phyloP scores from a whole-genome alignment of 2,329 filamentous ascomycete species.

The Taxawa tesnikishii region DNA sequence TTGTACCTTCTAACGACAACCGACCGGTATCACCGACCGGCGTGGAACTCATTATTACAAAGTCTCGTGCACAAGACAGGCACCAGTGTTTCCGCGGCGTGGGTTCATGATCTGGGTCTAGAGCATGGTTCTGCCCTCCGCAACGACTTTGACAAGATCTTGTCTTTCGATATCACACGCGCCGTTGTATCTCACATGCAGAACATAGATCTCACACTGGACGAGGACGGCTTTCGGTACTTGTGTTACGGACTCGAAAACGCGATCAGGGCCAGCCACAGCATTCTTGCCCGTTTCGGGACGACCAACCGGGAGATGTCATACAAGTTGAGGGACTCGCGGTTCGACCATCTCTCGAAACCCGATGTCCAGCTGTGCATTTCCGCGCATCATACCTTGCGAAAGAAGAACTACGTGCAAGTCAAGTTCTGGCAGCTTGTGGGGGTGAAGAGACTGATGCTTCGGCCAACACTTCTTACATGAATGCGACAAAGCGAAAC shows the following conservation, averaged over 20 bases:
- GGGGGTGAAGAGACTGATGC: too few relatives aligned
- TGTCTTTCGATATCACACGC: constrained; percentile 14
- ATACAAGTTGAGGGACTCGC: too few relatives aligned
- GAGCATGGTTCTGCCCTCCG: too few relatives aligned
- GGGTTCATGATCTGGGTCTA: too few relatives aligned
- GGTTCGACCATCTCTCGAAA: too few relatives aligned
- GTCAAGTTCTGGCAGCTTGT: too few relatives aligned
- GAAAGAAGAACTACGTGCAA: too few relatives aligned
- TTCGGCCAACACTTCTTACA: too few relatives aligned
- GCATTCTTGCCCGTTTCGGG: not conserved
- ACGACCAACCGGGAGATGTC: not conserved
- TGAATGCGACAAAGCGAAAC: too few relatives aligned
- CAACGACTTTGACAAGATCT: constrained; percentile 8
- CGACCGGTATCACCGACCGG: constrained; percentile 8
- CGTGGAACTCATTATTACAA: constrained; percentile 15
- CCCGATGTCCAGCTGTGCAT: too few relatives aligned
- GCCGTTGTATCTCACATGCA: constrained; percentile 17
- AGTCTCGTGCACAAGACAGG: constrained; percentile 10
- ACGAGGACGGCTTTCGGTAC: constrained; percentile 15
- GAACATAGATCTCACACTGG: constrained; percentile 19
- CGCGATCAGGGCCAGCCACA: constrained; percentile 14
- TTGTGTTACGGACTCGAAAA: constrained; percentile 21
- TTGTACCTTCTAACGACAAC: constrained; percentile 13
- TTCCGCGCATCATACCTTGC: too few relatives aligned
- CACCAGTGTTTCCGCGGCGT: constrained; percentile 1